Conservation (phyloP, 2,329 filamentous ascomycete species). For the Lasiodiplodia sp. region DNA sequence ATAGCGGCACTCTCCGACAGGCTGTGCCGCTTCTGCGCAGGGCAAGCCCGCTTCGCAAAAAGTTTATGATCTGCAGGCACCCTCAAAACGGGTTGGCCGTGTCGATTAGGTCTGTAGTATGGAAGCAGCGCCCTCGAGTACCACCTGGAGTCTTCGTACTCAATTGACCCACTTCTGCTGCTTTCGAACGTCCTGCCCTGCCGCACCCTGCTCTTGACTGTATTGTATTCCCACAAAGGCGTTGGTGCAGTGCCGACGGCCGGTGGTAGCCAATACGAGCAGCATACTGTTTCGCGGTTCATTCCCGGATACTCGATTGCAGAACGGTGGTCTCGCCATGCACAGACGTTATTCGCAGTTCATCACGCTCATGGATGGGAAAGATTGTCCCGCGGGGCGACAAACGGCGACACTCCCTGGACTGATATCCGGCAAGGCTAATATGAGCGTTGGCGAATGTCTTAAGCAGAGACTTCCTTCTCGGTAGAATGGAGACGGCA, state of each 20-base stretch:
- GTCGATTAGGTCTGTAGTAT: neutral
- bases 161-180: constrained; percentile 14
- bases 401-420: constrained; percentile 17
- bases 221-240: neutral
- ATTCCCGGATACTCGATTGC: constrained; percentile 28
- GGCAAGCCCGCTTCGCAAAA: neutral
- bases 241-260: neutral
- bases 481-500: neutral
- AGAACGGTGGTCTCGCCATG: constrained; percentile 17
- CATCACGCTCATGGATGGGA: constrained; percentile 16
- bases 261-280: constrained; percentile 19
- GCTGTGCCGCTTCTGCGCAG: constrained; percentile 14
- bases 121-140: constrained; percentile 1
- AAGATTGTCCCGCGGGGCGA: constrained; percentile 16
- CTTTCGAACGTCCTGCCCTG: neutral
- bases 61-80: neutral
- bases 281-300: constrained; percentile 9
- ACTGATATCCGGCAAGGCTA: constrained; percentile 18
- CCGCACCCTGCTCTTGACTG: constrained; percentile 8
- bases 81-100: neutral
- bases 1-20: constrained; percentile 17
- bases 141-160: neutral
- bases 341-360: constrained; percentile 21
- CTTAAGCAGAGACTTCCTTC: neutral
- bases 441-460: constrained; percentile 18